Evolutionary conservation across 352 stramenopile species (phyloP), one percentile per base, ranked within the genome.

Genomic region (Phytophthora capsici): DNA sequence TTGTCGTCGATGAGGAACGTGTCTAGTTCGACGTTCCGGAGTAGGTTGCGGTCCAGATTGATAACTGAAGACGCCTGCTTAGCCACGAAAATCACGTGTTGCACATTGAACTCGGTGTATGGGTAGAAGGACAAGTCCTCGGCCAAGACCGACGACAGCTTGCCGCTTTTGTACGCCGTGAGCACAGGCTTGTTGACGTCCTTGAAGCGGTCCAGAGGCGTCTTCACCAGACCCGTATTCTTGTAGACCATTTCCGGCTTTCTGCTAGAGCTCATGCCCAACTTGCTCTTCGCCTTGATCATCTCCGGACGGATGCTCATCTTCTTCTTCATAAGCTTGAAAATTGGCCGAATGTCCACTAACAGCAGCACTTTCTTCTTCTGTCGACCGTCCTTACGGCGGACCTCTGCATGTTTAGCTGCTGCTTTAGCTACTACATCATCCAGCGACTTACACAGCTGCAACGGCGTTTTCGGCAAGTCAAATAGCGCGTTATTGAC

Each of bases 291-390:
- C 34, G 73, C 47, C 36, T 88, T 88, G 4, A 82, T 57, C 47
- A 78, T 73, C 57, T 88, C 76, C 1, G 70, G 69, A 19, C 79
- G 84, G 47, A 92, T 78, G 48, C 63, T 66, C 41, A 92, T 76
- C 19, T 75, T 79, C 60, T 73, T 82, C 63, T 90, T 90, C 45
- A 88, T 63, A 20, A 68, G 70, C 63, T 90, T 90, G 61, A 85
- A 77, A 37, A 90, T 38, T 19, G 82, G 78, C 36, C 64, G 70
- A 4, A 71, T 47, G 38, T 90, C 82, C 26, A 78, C 77, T 9
- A 93, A 49, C 25, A 93, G 48, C 61, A 93, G 63, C 48, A 93
- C 80, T 46, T 85, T 89, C 12, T 68, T 74, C 67, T 93, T 93
- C 57, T 90, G 80, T 0, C 82, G 76, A 4, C 76, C 77, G 43